A percentile compares a stretch with the other conserved stretches of the same genome.
Evolutionary conservation across 225 moss, liverwort and hornwort genomes (phyloP).

Genomic region (Climacium dendroides): DNA sequence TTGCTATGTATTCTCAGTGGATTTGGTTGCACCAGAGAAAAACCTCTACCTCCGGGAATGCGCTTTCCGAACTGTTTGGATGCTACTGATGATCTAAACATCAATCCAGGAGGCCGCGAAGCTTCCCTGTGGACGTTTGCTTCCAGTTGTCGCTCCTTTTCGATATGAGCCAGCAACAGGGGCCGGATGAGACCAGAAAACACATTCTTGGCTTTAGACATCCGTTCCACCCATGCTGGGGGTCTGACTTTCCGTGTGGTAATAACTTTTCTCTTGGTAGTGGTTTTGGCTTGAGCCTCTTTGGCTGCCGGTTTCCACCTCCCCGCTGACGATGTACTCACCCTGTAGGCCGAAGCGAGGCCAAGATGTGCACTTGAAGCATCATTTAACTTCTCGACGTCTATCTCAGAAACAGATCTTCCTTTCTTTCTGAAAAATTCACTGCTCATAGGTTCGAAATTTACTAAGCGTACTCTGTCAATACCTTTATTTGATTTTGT

Average conservation of each 20-base stretch:
- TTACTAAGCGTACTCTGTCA: neutral
- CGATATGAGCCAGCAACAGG: neutral
- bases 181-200: slow-evolving; percentile 3
- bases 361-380: neutral
- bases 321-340: neutral
- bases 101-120: neutral
- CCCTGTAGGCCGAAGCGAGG: neutral
- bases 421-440: neutral
- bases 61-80: neutral
- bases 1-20: neutral
- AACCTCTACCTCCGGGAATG: neutral
- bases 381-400: neutral
- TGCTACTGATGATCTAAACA: neutral
- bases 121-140: neutral
- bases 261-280: neutral
- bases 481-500: neutral
- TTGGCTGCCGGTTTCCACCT: neutral
- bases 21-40: neutral
- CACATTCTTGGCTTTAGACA: slow-evolving; percentile 14
- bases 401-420: neutral
- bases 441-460: neutral
- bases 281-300: neutral
- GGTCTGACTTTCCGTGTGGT: neutral
- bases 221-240: slow-evolving; percentile 39
- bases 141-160: neutral